Evolutionary conservation across 345 rosid genomes (phyloP).

Genomic region (Lepidium africanum): DNA sequence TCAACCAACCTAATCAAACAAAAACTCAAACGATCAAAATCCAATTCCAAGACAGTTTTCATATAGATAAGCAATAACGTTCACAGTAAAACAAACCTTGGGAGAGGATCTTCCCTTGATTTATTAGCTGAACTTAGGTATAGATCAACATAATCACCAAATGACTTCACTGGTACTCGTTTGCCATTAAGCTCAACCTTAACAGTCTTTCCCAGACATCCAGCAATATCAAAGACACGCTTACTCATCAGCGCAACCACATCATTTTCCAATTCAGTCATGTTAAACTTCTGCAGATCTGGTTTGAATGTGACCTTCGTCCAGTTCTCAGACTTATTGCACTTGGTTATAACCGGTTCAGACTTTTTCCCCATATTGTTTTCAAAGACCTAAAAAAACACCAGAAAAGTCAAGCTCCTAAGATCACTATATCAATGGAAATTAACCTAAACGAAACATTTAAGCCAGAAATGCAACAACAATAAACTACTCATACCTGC

Average conservation of each 20-base stretch:
- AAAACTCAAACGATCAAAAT: not conserved
- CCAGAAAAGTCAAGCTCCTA: not conserved
- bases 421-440: not conserved
- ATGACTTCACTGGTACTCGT: conserved; percentile 64
- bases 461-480: not conserved
- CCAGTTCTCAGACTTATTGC: conserved; percentile 78
- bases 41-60: not conserved
- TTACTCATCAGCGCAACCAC: conserved; percentile 92
- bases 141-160: conserved; percentile 66
- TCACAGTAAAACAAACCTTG: conserved; percentile 38
- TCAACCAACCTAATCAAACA: conserved; percentile 48
- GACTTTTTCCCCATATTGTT: conserved; percentile 85
- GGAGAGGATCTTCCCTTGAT: conserved; percentile 30
- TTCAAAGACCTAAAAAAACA: conserved; percentile 54
- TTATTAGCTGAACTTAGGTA: conserved; percentile 52
- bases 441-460: not conserved
- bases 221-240: conserved; percentile 85
- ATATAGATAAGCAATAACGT: not conserved
- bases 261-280: conserved; percentile 77
- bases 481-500: conserved; percentile 41
- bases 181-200: conserved; percentile 83
- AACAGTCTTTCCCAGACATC: conserved; percentile 89
- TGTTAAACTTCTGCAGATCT: conserved; percentile 70
- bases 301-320: conserved; percentile 89
- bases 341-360: conserved; percentile 63